A percentile compares a stretch with the other conserved stretches of the same genome.
Conservation (phyloP, 140 eudicot species). For the Ambrosia hybrid region DNA sequence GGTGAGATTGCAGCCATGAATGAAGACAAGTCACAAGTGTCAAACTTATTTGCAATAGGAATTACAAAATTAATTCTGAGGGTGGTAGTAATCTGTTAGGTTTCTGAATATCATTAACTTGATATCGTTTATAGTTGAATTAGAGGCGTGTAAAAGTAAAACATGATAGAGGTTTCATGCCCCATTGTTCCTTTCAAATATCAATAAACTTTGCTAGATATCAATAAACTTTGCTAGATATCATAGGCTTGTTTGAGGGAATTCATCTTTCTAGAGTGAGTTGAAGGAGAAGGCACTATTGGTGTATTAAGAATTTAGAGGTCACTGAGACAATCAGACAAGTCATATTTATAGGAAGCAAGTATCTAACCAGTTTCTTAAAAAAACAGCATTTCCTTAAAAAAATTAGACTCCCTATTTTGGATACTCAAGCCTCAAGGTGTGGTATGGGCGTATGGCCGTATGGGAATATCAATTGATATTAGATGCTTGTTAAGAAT, state of each 20-base stretch:
- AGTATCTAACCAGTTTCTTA: too few species aligned
- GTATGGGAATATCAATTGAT: too few species aligned
- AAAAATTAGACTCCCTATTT: too few species aligned
- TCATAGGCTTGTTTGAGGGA: background rate
- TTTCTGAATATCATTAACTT: background rate
- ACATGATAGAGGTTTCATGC: slow-evolving; percentile 2
- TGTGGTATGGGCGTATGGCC: too few species aligned
- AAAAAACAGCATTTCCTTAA: too few species aligned
- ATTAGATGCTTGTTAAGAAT: too few species aligned
- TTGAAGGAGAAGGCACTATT: background rate
- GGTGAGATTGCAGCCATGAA: slow-evolving; percentile 9
- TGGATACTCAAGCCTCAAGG: too few species aligned
- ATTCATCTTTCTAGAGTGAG: background rate
- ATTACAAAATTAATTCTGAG: background rate
- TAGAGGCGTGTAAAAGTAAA: background rate
- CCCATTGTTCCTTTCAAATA: background rate
- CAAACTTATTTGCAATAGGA: background rate
- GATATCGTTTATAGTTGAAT: background rate
- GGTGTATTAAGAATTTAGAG: background rate
- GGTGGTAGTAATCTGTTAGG: slow-evolving; percentile 1
- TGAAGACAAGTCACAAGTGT: background rate
- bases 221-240: too few species aligned
- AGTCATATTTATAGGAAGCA: too few species aligned
- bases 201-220: background rate
- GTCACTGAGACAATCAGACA: background rate